Base-by-base conservation (phyloP, 345 rosid species). In the Trapa incisa region DNA sequence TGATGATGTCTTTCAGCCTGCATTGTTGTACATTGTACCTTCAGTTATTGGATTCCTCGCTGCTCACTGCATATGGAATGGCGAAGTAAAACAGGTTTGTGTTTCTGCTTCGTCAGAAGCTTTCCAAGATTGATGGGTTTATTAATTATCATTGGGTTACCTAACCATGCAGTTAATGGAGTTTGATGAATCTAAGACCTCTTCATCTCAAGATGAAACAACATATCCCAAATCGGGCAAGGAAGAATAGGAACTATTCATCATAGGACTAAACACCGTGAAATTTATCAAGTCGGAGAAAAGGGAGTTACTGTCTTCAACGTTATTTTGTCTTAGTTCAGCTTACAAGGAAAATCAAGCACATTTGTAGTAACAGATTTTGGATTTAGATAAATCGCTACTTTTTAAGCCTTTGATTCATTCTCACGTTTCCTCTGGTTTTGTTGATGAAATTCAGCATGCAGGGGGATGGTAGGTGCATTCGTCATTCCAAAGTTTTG, bases 1-100 rank as follows among this genome's bases (percentile, higher is more conserved):
- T 43, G 56, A 16, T 15, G 16, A 57, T 1, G 73, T 12, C 52
- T 68, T 80, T 68, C 92, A 95, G 99, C 99, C 99, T 68, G 99
- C 99, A 42, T 84, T 95, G 70, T 69, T 95, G 75, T 95, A 95
- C 76, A 95, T 95, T 60, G 99, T 95, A 47, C 99, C 99, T 1
- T 78, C 93, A 45, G 96, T 83, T 60, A 85, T 95, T 10, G 99
- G 99, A 70, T 91, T 83, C 84, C 82, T 95, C 80, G 96, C 87
- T 67, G 86, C 79, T 76, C 99, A 95, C 78, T 89, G 89, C 80
- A 17, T 89, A 61, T 91, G 89, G 92, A 95, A 91, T 57, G 96
- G 96, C 4, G 99, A 95, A 41, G 87, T 91, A 61, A 95, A 91
- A 84, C 92, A 77, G 88, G 99, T 95, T 62, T n/a, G 92, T 41